Evolutionary conservation across 1,284 basidiomycete genomes (phyloP).

Genomic region (Pyrrhoderma noxium): DNA sequence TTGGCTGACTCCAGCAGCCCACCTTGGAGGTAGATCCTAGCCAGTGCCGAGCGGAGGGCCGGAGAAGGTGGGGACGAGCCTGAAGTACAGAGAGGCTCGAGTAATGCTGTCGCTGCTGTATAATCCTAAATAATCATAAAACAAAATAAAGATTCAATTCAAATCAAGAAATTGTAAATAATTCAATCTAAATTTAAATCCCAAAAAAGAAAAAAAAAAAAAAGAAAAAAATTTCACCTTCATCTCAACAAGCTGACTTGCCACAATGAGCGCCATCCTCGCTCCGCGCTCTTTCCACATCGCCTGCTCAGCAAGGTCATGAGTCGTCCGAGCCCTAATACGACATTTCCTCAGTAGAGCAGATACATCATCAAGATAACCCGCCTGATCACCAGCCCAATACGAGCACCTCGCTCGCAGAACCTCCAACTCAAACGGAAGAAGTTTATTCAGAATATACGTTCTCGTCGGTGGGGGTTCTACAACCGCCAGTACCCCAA

Average conservation of each 20-base stretch:
- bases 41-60: conserved; percentile 57
- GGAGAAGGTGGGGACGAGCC: conserved; percentile 29
- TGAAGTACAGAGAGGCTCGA: conserved; percentile 47
- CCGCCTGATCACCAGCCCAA: conserved; percentile 69
- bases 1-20: conserved; percentile 54
- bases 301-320: conserved; percentile 37
- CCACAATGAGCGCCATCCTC: conserved; percentile 61
- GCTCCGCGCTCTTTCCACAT: conserved; percentile 79
- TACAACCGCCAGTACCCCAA: conserved; percentile 55
- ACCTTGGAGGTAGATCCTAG: conserved; percentile 64
- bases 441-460: conserved; percentile 49
- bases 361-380: conserved; percentile 70
- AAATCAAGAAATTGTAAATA: neutral
- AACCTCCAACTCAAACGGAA: conserved; percentile 78
- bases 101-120: conserved; percentile 53
- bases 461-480: conserved; percentile 41
- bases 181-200: neutral
- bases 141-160: neutral
- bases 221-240: too few species aligned
- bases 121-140: conserved; percentile 46
- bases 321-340: conserved; percentile 42
- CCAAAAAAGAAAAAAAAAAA: conserved; percentile 1
- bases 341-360: conserved; percentile 74
- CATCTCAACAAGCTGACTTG: conserved; percentile 70
- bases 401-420: conserved; percentile 63